Conservation (phyloP, 139 green algal species). For the Ettlia oleoabundans region DNA sequence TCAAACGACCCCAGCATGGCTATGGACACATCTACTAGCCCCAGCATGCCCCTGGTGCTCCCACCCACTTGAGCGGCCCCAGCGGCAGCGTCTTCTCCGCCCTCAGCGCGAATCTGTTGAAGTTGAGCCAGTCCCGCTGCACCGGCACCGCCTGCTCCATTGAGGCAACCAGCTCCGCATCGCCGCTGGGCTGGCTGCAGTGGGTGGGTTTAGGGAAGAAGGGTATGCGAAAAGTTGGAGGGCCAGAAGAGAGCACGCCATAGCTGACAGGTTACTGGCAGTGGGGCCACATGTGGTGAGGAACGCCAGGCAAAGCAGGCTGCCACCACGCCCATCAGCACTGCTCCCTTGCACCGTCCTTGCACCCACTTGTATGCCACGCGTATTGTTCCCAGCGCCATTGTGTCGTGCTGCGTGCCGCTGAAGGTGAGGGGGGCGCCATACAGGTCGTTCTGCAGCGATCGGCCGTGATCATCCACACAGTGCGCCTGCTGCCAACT, state of each 20-base stretch:
- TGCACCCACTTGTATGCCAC: conserved; percentile 65
- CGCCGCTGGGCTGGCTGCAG: conserved; percentile 39
- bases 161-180: conserved; percentile 64
- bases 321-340: neutral
- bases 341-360: neutral
- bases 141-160: conserved; percentile 84
- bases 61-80: conserved; percentile 47
- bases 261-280: too few relatives aligned
- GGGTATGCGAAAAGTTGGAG: neutral
- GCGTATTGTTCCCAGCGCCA: conserved; percentile 65
- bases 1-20: too few relatives aligned
- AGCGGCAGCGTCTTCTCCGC: conserved; percentile 69
- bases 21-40: too few relatives aligned
- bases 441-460: conserved; percentile 80
- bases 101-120: conserved; percentile 71
- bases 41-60: neutral
- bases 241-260: neutral
- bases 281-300: neutral
- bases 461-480: conserved; percentile 72
- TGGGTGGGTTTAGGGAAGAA: neutral
- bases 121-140: conserved; percentile 80
- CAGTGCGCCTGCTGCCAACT: conserved; percentile 75
- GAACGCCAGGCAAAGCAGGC: neutral
- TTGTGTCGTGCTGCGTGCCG: conserved; percentile 62
- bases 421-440: conserved; percentile 86